Evolutionary conservation across 257 asterid genomes (phyloP), one percentile per base, ranked within the genome.

Genomic region (Linaria vulgaris): DNA sequence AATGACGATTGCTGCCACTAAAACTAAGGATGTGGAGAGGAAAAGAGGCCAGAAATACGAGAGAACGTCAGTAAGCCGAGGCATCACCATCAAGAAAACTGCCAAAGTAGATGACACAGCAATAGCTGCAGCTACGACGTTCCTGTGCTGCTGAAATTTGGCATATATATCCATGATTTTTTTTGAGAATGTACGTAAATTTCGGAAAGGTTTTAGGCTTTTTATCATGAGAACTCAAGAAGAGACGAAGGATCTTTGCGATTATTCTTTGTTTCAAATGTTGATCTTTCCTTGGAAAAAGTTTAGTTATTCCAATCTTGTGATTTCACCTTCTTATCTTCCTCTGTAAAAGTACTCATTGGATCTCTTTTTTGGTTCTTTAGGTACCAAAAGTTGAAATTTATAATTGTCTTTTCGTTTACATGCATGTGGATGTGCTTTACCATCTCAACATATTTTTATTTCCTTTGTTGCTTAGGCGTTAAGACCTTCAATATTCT

Each of bases 41-140:
- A 83, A 47, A 61, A 85, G 88, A 17, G 95, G 88, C 83, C 83
- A 81, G 63, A 85, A 85, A 67, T 72, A 81, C 6, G 69, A 31
- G 34, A 85, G 46, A 43, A 85, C 67, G 47, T 59, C 55, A 0
- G 66, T 52, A 10, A 78, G 38, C 15, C 24, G 56, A 7, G 85
- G 83, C 43, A 78, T 61, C 12, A 74, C 10, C 15, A 61, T 39
- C 7, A 66, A 37, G 17, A 72, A 73, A 66, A 50, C 57, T n/a
- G 67, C 56, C 31, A 80, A 49, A 24, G 75, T 48, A 14, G 74
- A 23, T 49, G 72, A 60, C 43, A 72, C 61, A 46, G 68, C 56
- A 50, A 74, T 60, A 23, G 74, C 56, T 21, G 78, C 69, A 52
- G 63, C 70, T 46, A 78, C 14, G 41, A 59, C 43, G 64, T 59